These are phyloP conservation scores for Lagerstroemia speciosa DNA, from an alignment of 345 rosid species.

Conservation along the genomic window DNA sequence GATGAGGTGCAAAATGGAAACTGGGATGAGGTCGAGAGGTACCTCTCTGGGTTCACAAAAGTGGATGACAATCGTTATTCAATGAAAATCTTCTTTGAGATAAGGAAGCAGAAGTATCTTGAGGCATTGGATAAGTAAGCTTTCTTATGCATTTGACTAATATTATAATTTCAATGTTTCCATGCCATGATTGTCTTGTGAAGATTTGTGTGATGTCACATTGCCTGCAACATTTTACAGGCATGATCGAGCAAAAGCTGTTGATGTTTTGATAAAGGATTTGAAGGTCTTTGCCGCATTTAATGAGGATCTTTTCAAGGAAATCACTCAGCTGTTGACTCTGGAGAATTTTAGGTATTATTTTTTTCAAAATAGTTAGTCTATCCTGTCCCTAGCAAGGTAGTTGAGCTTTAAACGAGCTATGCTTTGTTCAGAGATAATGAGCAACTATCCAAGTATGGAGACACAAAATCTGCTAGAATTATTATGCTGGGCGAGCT, in stretches of 20 bases:
- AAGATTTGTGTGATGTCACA: neutral
- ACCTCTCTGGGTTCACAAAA: conserved; percentile 56
- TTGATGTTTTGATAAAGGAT: conserved; percentile 71
- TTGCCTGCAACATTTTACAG: conserved; percentile 26
- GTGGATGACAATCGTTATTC: conserved; percentile 68
- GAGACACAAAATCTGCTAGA: conserved; percentile 65
- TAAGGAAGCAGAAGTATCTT: conserved; percentile 85
- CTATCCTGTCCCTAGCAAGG: no score
- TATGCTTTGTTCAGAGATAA: conserved; percentile 38
- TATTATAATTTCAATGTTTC: neutral
- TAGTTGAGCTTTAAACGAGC: neutral
- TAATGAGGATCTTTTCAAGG: conserved; percentile 83
- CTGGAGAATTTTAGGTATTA: conserved; percentile 68
- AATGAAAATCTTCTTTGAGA: conserved; percentile 85
- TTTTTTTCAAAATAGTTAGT: no score
- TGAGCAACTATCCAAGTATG: conserved; percentile 68
- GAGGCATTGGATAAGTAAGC: conserved; percentile 74
- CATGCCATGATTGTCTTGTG: neutral
- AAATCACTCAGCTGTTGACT: conserved; percentile 79
- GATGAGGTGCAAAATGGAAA: conserved; percentile 66
- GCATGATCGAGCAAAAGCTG: conserved; percentile 72
- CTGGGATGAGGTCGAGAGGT: conserved; percentile 69
- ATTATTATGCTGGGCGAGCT: conserved; percentile 57
- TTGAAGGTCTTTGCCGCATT: conserved; percentile 80
- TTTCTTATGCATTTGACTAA: conserved; percentile 1